Evolutionary conservation across 2,329 filamentous ascomycete genomes (phyloP).

Genomic region (Phialocephala sp.): DNA sequence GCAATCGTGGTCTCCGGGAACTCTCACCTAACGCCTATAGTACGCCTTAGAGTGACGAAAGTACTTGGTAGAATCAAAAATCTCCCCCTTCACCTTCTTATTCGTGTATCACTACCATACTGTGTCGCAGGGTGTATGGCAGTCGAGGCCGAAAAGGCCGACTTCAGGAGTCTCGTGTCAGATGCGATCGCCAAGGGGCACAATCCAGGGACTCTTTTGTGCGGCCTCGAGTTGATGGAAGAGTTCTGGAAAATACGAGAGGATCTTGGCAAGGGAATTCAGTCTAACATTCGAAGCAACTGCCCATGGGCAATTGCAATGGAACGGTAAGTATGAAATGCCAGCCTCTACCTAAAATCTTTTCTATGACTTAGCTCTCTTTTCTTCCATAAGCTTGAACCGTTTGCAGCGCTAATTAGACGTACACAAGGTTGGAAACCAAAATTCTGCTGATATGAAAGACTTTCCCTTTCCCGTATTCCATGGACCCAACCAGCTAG

Average conservation of each 20-base stretch:
- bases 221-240: constrained; percentile 26
- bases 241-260: constrained; percentile 44
- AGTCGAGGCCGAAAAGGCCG: constrained; percentile 6
- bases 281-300: neutral
- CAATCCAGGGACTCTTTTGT: constrained; percentile 14
- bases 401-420: neutral
- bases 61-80: constrained; percentile 13
- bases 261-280: neutral
- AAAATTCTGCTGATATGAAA: neutral
- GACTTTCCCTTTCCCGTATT: neutral
- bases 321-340: constrained; percentile 1
- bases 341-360: neutral
- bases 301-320: constrained; percentile 23
- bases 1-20: constrained; percentile 16
- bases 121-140: constrained; percentile 26
- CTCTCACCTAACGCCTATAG: constrained; percentile 6
- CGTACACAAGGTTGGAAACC: neutral
- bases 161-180: constrained; percentile 13
- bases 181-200: neutral
- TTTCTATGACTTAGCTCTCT: neutral
- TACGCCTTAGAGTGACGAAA: constrained; percentile 1
- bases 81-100: constrained; percentile 15
- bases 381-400: neutral
- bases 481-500: neutral
- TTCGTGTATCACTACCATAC: constrained; percentile 18